These are phyloP conservation scores for Trichophyton equinum DNA, from an alignment of 2,329 filamentous ascomycete species.

Conservation along the genomic window DNA sequence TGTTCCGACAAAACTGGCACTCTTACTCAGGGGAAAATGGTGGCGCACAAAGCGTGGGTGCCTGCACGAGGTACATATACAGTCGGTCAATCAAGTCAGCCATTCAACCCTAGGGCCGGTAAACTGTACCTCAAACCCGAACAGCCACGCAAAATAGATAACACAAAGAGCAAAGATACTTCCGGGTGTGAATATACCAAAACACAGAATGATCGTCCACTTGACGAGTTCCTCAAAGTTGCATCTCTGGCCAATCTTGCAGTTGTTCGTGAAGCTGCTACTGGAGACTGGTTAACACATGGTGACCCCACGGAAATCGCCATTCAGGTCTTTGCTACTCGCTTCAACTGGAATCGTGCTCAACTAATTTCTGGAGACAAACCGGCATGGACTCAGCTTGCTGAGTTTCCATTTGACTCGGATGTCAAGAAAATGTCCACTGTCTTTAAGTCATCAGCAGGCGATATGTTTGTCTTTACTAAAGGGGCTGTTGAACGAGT, in stretches of 20 bases:
- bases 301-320: slow-evolving; percentile 62
- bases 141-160: slow-evolving; percentile 20
- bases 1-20: slow-evolving; percentile 49
- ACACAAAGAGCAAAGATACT: slow-evolving; percentile 16
- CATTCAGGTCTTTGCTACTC: slow-evolving; percentile 58
- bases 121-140: slow-evolving; percentile 30
- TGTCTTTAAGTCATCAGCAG: slow-evolving; percentile 38
- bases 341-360: slow-evolving; percentile 51
- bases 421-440: slow-evolving; percentile 66
- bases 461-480: slow-evolving; percentile 22
- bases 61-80: slow-evolving; percentile 45
- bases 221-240: slow-evolving; percentile 48
- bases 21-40: slow-evolving; percentile 51
- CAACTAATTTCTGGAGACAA: slow-evolving; percentile 39
- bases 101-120: slow-evolving; percentile 45
- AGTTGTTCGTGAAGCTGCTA: slow-evolving; percentile 40
- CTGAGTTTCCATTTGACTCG: slow-evolving; percentile 62
- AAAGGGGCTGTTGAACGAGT: slow-evolving; percentile 48
- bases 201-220: slow-evolving; percentile 33
- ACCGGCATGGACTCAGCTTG: slow-evolving; percentile 44
- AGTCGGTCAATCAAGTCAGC: slow-evolving; percentile 42
- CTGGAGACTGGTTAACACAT: slow-evolving; percentile 46
- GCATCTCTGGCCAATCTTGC: slow-evolving; percentile 55
- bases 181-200: slow-evolving; percentile 21
- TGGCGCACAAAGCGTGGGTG: slow-evolving; percentile 47